A percentile compares a stretch with the other conserved stretches of the same genome.
These are phyloP conservation scores for Begonia fuchsioides DNA, from an alignment of 306 rosid genomes.

Conservation along the genomic window DNA sequence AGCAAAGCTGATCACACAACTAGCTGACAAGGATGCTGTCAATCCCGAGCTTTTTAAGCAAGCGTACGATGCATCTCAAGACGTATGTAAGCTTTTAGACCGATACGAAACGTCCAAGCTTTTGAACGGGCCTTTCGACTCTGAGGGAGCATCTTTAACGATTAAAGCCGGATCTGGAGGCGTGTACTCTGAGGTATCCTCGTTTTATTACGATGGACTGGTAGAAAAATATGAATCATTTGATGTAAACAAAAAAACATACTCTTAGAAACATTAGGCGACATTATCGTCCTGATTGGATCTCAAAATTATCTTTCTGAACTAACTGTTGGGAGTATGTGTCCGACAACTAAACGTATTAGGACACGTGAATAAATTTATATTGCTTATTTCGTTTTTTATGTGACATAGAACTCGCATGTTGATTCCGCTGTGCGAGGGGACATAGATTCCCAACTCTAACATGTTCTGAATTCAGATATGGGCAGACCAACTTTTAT, in stretches of 20 bases:
- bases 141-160: constrained; percentile 62
- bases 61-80: constrained; percentile 65
- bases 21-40: constrained; percentile 59
- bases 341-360: too few relatives aligned
- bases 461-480: constrained; percentile 26
- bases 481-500: constrained; percentile 58
- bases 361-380: too few relatives aligned
- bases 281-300: not conserved
- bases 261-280: too few relatives aligned
- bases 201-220: too few relatives aligned
- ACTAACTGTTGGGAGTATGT: too few relatives aligned
- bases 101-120: constrained; percentile 65
- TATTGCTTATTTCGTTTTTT: too few relatives aligned
- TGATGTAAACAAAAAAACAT: too few relatives aligned
- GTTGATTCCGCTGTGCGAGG: too few relatives aligned
- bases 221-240: too few relatives aligned
- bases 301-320: not conserved
- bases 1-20: constrained; percentile 61
- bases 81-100: constrained; percentile 49
- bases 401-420: too few relatives aligned
- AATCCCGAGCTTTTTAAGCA: constrained; percentile 57
- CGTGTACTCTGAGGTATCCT: constrained; percentile 35
- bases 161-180: constrained; percentile 39
- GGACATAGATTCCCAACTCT: too few relatives aligned
- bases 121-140: constrained; percentile 63